Percentiles rank a stretch among this genome's conserved stretches.
phyloP scores from a whole-genome alignment of 2,329 filamentous ascomycete genomes.

The Orbilia ellipsospora region DNA sequence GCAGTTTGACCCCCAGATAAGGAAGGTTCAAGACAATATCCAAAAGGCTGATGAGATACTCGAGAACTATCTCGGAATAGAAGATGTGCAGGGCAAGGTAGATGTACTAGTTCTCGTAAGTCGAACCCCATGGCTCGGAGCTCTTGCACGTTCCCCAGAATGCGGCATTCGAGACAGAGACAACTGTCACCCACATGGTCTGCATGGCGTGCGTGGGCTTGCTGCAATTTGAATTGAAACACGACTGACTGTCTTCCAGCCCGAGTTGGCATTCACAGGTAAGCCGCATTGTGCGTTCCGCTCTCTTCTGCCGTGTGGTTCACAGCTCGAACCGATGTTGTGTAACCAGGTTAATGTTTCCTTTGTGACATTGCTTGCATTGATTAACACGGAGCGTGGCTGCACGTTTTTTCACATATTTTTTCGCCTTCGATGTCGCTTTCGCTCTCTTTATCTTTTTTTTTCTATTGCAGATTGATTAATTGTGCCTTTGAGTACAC shows the following conservation, averaged over 20 bases:
- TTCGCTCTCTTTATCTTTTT: background rate
- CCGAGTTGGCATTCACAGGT: constrained; percentile 54
- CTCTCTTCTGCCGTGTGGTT: constrained; percentile 31
- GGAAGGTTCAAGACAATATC: constrained; percentile 76
- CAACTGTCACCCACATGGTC: constrained; percentile 22
- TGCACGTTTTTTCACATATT: constrained; percentile 15
- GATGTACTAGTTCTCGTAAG: constrained; percentile 82
- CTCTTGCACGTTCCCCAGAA: constrained; percentile 9
- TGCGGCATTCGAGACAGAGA: constrained; percentile 38
- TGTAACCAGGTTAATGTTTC: constrained; percentile 43
- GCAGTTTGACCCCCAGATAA: constrained; percentile 78
- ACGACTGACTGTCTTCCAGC: constrained; percentile 38
- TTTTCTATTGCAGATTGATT: constrained; percentile 22
- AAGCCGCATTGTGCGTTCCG: constrained; percentile 19
- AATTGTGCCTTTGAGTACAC: constrained; percentile 11
- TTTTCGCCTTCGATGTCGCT: constrained; percentile 12
- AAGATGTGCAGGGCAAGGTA: constrained; percentile 72
- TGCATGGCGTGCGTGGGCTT: constrained; percentile 18
- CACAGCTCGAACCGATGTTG: constrained; percentile 23
- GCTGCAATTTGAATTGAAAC: constrained; percentile 28
- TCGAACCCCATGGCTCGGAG: constrained; percentile 67
- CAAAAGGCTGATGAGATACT: constrained; percentile 75
- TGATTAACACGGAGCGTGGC: constrained; percentile 20
- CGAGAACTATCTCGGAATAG: constrained; percentile 65
- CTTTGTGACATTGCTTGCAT: constrained; percentile 22